Evolutionary conservation across 257 asterid genomes (phyloP), one percentile per base, ranked within the genome.

Genomic region (Ligustrum vulgare): DNA sequence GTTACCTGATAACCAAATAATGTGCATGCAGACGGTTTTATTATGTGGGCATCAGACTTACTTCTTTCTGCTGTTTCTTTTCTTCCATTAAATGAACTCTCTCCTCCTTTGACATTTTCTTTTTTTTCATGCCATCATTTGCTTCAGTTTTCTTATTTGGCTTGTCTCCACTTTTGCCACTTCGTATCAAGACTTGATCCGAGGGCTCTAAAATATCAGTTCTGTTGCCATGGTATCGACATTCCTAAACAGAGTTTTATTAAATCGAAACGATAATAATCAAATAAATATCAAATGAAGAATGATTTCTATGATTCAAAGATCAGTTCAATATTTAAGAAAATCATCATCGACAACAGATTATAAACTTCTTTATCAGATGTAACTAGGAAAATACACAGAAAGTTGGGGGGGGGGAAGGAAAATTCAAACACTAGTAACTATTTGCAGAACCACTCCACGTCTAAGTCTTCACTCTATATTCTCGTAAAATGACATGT

Each of bases 41-140:
- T 54, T n/a, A 25, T 51, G 64, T 31, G 77, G 15, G 13, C 60
- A 72, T 9, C 18, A 25, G 74, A 76, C 87, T 81, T 84, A 94
- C 98, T 85, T 94, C 98, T 83, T 86, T 94, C 72, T 78, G 88
- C 76, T 79, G 81, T 69, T 86, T 94, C 89, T 83, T 92, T 87
- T 90, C 97, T 86, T 94, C 96, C 88, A 84, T 85, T 80, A 91
- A 32, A 64, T 78, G 91, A 76, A 84, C 82, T 74, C 86, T 89
- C 81, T 91, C 99, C 87, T 94, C 98, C 90, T 91, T 92, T 1
- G 91, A 80, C 67, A 67, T 75, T 82, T 83, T 85, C 77, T 56
- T 85, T 81, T 85, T 80, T 78, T 78, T 86, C 71, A 34, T 54
- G 67, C 83, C 80, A 72, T 25, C 88, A 82, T 82, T 87, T 75